A percentile compares a stretch with the other conserved stretches of the same genome.
phyloP scores from a whole-genome alignment of 2,329 filamentous ascomycete species.

The Aspergillus puulaauensis region DNA sequence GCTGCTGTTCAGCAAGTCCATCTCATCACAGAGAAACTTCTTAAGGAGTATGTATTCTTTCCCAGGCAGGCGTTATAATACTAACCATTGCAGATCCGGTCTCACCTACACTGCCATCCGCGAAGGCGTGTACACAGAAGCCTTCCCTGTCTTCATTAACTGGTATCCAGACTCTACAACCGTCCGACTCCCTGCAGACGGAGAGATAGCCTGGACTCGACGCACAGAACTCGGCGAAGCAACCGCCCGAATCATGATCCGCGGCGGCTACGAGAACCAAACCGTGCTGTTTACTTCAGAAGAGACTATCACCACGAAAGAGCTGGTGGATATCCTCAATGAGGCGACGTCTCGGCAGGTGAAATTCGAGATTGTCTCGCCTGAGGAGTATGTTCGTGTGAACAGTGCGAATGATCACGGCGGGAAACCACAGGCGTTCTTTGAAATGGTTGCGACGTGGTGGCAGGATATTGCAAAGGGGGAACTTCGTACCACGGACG shows the following conservation, averaged over 20 bases:
- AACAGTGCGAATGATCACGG: slow-evolving; percentile 35
- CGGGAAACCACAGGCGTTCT: slow-evolving; percentile 40
- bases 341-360: slow-evolving; percentile 34
- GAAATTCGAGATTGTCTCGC: slow-evolving; percentile 32
- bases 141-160: slow-evolving; percentile 58
- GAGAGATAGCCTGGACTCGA: slow-evolving; percentile 51
- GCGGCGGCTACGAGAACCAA: slow-evolving; percentile 36
- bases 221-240: slow-evolving; percentile 57
- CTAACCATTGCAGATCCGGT: slow-evolving; percentile 27
- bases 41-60: slow-evolving; percentile 35
- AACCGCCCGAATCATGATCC: slow-evolving; percentile 51
- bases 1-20: slow-evolving; percentile 61
- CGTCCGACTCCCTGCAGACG: slow-evolving; percentile 39
- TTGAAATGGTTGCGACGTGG: slow-evolving; percentile 42
- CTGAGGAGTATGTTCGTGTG: slow-evolving; percentile 35
- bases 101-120: slow-evolving; percentile 56
- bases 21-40: slow-evolving; percentile 56
- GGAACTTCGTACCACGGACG: slow-evolving; percentile 44
- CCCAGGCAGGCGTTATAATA: not conserved
- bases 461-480: slow-evolving; percentile 48
- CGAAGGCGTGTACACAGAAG: slow-evolving; percentile 61
- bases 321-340: slow-evolving; percentile 41
- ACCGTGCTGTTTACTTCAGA: slow-evolving; percentile 41
- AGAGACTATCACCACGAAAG: slow-evolving; percentile 33
- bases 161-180: slow-evolving; percentile 37